phyloP scores from a whole-genome alignment of 768 basidiomycete genomes.

The Collybia nuda region DNA sequence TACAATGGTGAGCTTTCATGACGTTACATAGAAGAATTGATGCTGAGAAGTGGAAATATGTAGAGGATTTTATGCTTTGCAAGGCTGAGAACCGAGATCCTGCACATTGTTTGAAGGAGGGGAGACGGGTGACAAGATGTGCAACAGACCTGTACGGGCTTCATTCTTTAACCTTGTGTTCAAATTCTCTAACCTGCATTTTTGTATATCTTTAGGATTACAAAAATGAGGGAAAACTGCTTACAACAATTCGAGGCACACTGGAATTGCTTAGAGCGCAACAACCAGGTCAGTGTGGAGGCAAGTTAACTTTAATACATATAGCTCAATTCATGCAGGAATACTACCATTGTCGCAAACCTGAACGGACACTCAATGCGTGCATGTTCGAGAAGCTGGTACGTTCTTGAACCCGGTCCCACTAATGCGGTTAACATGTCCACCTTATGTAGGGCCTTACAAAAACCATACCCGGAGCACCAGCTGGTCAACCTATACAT shows the following conservation, averaged over 20 bases:
- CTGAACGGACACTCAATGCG: slow-evolving; percentile 83
- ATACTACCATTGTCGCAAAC: slow-evolving; percentile 86
- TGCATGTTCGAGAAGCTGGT: slow-evolving; percentile 98
- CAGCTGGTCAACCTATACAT: slow-evolving; percentile 84
- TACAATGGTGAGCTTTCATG: slow-evolving; percentile 76
- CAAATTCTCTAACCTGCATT: neutral
- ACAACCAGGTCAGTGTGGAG: slow-evolving; percentile 80
- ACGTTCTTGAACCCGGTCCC: slow-evolving; percentile 23
- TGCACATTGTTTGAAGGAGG: slow-evolving; percentile 93
- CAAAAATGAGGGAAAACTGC: slow-evolving; percentile 93
- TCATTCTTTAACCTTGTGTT: neutral
- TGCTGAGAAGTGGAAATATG: neutral
- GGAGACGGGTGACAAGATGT: slow-evolving; percentile 92
- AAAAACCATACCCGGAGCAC: slow-evolving; percentile 89
- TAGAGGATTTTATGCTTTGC: slow-evolving; percentile 80
- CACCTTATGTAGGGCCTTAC: slow-evolving; percentile 69
- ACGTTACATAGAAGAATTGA: neutral
- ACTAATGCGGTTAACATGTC: neutral
- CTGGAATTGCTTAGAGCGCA: slow-evolving; percentile 91
- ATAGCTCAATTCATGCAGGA: slow-evolving; percentile 47
- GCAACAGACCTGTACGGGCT: slow-evolving; percentile 84
- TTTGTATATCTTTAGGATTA: slow-evolving; percentile 57
- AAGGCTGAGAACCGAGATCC: slow-evolving; percentile 91
- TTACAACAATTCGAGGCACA: slow-evolving; percentile 83
- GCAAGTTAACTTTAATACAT: neutral